Conservation (phyloP, 2,329 filamentous ascomycete genomes). For the Anthostomella pinea region DNA sequence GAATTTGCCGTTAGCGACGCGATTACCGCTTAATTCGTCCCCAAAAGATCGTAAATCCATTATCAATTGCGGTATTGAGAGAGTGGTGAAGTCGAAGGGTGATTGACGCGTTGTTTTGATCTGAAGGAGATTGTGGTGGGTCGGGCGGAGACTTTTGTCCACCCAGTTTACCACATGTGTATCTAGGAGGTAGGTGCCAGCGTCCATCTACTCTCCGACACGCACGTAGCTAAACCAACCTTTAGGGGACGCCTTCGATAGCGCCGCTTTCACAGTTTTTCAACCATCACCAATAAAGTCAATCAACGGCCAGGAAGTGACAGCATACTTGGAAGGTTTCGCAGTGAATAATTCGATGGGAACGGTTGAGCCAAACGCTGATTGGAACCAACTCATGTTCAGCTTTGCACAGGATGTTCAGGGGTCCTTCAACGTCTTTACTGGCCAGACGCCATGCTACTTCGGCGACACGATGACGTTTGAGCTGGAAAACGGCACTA, state of each 20-base stretch:
- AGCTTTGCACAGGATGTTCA: slow-evolving; percentile 25
- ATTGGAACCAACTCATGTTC: slow-evolving; percentile 39
- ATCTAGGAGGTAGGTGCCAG: no score
- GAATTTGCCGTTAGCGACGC: no score
- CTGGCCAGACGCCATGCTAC: slow-evolving; percentile 33
- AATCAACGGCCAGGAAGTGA: slow-evolving; percentile 31
- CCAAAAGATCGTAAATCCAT: no score
- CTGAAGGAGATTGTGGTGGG: no score
- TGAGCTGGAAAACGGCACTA: slow-evolving; percentile 8
- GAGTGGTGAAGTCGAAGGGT: no score
- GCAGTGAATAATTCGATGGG: slow-evolving; percentile 34
- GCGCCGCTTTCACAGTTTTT: slow-evolving; percentile 9
- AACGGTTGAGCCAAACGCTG: slow-evolving; percentile 37
- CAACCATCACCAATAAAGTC: slow-evolving; percentile 23
- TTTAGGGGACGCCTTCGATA: slow-evolving; percentile 18
- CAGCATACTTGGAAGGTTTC: slow-evolving; percentile 29
- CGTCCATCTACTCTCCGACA: no score
- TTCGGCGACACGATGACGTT: slow-evolving; percentile 23
- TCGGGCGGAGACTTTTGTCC: no score
- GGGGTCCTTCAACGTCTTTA: slow-evolving; percentile 29
- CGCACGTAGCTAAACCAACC: slow-evolving; percentile 1
- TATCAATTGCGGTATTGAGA: no score
- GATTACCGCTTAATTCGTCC: no score
- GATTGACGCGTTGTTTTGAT: no score
- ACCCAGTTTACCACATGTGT: no score